Evolutionary conservation across 352 stramenopile genomes (phyloP), one percentile per base, ranked within the genome.

Genomic region (Aphanomyces cochlioides): DNA sequence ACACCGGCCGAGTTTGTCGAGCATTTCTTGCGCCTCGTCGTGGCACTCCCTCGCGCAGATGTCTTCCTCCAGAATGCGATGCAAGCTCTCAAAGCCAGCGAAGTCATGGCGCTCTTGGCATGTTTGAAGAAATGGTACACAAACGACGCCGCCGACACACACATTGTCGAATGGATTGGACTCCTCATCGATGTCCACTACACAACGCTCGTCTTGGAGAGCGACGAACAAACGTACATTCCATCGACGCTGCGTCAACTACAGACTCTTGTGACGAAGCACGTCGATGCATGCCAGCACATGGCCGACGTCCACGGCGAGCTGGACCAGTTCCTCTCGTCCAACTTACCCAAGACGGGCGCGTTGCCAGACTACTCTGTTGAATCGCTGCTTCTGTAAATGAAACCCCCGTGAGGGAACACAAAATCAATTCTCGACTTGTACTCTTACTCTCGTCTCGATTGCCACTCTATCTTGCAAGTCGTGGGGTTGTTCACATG

Each of bases 51-150:
- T 1, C 88, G 81, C 38, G 90, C 90, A 70, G 78, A 48, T 34
- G 83, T 92, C 50, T 94, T 94, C 67, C 77, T 94, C 47, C 87
- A 92, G 72, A 82, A 80, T 54, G 87, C 87, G 34, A 87, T 92
- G 71, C 82, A 79, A 19, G 77, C 86, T 58, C 60, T 94, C n/a
- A 69, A 85, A 65, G 71, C 92, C 7, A 73, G 83, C 15, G 87
- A 94, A 37, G 84, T 89, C 57, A 61, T 92, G 43, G 78, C 88
- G 21, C 56, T 94, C 43, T 68, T 94, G 12, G 81, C 82, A 0
- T 72, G 90, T 0, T 89, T 85, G 66, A 88, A 90, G 63, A 90
- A 90, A 75, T 79, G 85, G 45, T 72, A 90, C 72, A 75, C 84
- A 56, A 5, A 74, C 47, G 15, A n/a, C 70, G 17, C 47, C 73